These are phyloP conservation scores for Globisporangium heterothallicum DNA, from an alignment of 352 stramenopile genomes.

Conservation along the genomic window DNA sequence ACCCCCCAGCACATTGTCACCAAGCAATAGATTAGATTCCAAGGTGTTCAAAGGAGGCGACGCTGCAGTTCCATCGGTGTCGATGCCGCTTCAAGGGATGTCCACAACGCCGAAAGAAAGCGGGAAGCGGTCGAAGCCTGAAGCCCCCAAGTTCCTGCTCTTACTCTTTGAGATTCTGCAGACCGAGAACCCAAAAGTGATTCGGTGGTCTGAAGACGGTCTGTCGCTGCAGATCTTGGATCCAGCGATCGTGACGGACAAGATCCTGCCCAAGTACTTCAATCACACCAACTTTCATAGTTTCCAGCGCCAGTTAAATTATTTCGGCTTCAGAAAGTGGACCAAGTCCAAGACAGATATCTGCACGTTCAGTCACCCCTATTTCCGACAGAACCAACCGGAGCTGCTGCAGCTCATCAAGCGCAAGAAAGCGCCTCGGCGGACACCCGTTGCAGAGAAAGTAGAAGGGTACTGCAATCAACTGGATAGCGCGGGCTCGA, in stretches of 20 bases:
- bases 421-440: slow-evolving; percentile 66
- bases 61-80: neutral
- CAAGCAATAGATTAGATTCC: slow-evolving; percentile 8
- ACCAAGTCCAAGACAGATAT: slow-evolving; percentile 71
- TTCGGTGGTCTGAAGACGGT: slow-evolving; percentile 45
- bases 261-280: slow-evolving; percentile 86
- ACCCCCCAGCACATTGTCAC: neutral
- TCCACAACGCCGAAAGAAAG: neutral
- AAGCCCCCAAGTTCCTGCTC: slow-evolving; percentile 48
- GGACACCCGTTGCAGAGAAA: slow-evolving; percentile 20
- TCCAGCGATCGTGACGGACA: slow-evolving; percentile 39
- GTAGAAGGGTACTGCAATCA: slow-evolving; percentile 13
- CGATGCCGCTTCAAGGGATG: neutral
- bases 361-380: slow-evolving; percentile 82
- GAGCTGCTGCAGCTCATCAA: slow-evolving; percentile 77
- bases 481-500: slow-evolving; percentile 13
- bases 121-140: slow-evolving; percentile 27
- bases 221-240: slow-evolving; percentile 48
- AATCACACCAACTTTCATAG: slow-evolving; percentile 87
- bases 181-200: slow-evolving; percentile 38
- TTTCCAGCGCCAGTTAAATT: slow-evolving; percentile 87
- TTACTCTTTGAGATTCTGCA: slow-evolving; percentile 54
- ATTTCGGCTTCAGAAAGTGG: slow-evolving; percentile 83
- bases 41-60: neutral
- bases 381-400: slow-evolving; percentile 67